Conservation (phyloP, 768 basidiomycete species). For the Phlegmacium glaucopus region DNA sequence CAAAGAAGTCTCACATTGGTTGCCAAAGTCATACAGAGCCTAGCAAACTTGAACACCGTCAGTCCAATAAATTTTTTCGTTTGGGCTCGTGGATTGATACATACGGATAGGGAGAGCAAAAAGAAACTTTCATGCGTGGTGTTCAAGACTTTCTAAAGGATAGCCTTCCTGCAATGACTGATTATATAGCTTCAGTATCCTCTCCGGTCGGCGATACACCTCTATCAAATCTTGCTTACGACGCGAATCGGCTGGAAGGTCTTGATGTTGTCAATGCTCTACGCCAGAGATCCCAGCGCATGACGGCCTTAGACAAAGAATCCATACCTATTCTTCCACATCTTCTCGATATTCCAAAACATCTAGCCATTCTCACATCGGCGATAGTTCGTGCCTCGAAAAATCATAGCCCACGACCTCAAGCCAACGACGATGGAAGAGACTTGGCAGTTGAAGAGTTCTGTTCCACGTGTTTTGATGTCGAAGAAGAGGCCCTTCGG, state of each 20-base stretch:
- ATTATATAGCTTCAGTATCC: conserved; percentile 75
- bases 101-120: conserved; percentile 35
- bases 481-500: conserved; percentile 66
- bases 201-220: conserved; percentile 38
- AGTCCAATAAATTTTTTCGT: conserved; percentile 19
- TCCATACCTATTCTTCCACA: conserved; percentile 71
- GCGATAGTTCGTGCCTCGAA: conserved; percentile 67
- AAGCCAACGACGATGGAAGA: conserved; percentile 23
- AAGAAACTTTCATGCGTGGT: conserved; percentile 80
- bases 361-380: conserved; percentile 73
- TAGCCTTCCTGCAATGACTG: conserved; percentile 67
- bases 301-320: conserved; percentile 62
- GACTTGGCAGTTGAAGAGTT: conserved; percentile 51
- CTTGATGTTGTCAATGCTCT: conserved; percentile 52
- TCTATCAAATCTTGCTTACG: conserved; percentile 22
- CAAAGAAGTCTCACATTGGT: conserved; percentile 82
- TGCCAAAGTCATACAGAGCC: conserved; percentile 85
- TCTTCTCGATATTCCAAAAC: conserved; percentile 72
- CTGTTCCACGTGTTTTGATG: conserved; percentile 57
- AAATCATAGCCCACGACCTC: conserved; percentile 33
- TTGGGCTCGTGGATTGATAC: conserved; percentile 33
- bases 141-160: conserved; percentile 70
- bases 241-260: conserved; percentile 45
- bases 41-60: conserved; percentile 81
- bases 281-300: conserved; percentile 50